Evolutionary conservation across 2,329 filamentous ascomycete genomes (phyloP).

Genomic region (Drechslera avenae): DNA sequence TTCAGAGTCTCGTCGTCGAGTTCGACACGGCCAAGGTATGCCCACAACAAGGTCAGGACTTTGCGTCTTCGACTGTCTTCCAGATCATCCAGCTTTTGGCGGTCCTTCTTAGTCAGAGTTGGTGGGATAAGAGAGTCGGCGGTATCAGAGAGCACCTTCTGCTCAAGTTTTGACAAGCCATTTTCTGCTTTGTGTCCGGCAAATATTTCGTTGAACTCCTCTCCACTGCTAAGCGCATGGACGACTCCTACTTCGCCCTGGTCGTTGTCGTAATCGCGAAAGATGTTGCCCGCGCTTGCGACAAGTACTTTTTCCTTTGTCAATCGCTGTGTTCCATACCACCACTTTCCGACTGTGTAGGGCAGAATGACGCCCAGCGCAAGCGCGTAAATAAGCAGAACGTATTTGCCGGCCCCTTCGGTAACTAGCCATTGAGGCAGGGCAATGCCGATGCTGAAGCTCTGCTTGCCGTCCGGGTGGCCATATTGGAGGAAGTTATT

Average conservation of each 20-base stretch:
- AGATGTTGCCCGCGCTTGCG: conserved; percentile 91
- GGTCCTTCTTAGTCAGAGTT: conserved; percentile 74
- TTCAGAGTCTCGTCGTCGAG: conserved; percentile 78
- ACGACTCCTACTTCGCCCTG: conserved; percentile 82
- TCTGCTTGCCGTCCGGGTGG: conserved; percentile 97
- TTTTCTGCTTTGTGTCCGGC: conserved; percentile 79
- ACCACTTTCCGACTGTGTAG: conserved; percentile 95
- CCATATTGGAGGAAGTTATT: conserved; percentile 97
- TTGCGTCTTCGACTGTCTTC: conserved; percentile 84
- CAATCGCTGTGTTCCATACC: conserved; percentile 92
- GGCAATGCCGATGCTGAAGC: conserved; percentile 96
- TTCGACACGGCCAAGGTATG: conserved; percentile 87
- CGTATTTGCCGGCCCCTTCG: conserved; percentile 94
- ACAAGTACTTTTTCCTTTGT: conserved; percentile 94
- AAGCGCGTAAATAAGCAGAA: conserved; percentile 85
- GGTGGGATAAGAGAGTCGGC: conserved; percentile 58
- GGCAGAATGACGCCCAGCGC: conserved; percentile 89
- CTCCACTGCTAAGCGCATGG: conserved; percentile 78
- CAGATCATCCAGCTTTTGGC: conserved; percentile 74
- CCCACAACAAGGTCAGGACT: conserved; percentile 88
- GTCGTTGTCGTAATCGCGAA: conserved; percentile 87
- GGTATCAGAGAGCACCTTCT: conserved; percentile 71
- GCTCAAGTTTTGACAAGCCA: conserved; percentile 82
- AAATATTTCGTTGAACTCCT: conserved; percentile 80
- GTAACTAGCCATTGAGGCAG: conserved; percentile 90